Evolutionary conservation across 805 yeast genomes (phyloP).

Genomic region (Candida ficus): DNA sequence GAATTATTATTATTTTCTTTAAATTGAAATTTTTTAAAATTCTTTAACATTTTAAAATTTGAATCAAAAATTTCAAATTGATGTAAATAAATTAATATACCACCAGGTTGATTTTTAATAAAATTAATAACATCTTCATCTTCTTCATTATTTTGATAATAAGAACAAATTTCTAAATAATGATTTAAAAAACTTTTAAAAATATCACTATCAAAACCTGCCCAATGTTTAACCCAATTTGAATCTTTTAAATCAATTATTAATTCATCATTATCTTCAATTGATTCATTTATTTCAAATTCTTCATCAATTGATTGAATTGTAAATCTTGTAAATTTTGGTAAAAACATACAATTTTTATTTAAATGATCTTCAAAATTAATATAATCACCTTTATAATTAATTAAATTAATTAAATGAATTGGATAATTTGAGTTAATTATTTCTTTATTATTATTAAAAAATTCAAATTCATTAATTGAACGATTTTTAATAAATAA

Average conservation of each 20-base stretch:
- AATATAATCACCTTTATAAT: conserved; percentile 17
- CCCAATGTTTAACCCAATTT: conserved; percentile 59
- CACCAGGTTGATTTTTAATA: conserved; percentile 18
- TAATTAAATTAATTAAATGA: conserved; percentile 12
- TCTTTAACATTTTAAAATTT: conserved; percentile 16
- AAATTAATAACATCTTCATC: neutral
- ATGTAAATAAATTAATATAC: conserved; percentile 20
- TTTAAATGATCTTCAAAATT: conserved; percentile 14
- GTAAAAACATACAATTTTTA: conserved; percentile 35
- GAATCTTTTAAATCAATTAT: conserved; percentile 46
- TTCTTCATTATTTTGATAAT: conserved; percentile 2
- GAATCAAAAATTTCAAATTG: conserved; percentile 18
- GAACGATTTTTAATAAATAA: conserved; percentile 48
- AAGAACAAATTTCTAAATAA: conserved; percentile 29
- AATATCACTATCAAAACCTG: conserved; percentile 48
- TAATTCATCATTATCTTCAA: conserved; percentile 27
- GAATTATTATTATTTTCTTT: conserved; percentile 7
- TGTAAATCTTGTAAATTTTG: conserved; percentile 20
- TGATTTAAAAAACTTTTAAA: conserved; percentile 60
- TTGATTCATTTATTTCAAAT: conserved; percentile 21
- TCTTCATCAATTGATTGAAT: conserved; percentile 24
- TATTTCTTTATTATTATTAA: neutral
- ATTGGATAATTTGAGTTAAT: conserved; percentile 1
- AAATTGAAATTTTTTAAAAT: conserved; percentile 13
- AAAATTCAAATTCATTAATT: conserved; percentile 27